Percentiles rank a stretch among this genome's conserved stretches.
These are phyloP conservation scores for Pleurotus cornucopiae DNA, from an alignment of 768 basidiomycete species.

Conservation along the genomic window DNA sequence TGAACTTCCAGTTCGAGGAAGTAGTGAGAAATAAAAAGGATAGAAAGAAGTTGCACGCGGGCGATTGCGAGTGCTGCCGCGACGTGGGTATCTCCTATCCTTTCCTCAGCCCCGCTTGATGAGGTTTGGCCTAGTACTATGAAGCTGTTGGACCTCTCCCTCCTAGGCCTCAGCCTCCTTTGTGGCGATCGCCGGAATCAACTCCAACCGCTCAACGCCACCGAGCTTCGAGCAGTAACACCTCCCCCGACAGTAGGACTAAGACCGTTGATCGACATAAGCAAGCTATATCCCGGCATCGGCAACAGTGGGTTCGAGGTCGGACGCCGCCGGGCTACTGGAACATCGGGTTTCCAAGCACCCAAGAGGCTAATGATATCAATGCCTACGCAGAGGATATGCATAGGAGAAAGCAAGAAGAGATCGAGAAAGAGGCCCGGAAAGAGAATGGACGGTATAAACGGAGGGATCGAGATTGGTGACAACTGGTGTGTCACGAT, in stretches of 20 bases:
- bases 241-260: conserved; percentile 12
- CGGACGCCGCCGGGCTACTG: conserved; percentile 86
- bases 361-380: conserved; percentile 75
- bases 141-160: conserved; percentile 72
- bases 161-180: conserved; percentile 55
- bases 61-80: conserved; percentile 79
- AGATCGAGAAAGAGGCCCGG: conserved; percentile 57
- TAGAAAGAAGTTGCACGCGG: conserved; percentile 63
- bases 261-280: conserved; percentile 49
- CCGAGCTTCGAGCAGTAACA: not conserved
- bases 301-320: conserved; percentile 64
- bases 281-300: conserved; percentile 68
- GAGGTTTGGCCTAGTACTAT: conserved; percentile 59
- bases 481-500: not conserved
- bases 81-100: conserved; percentile 39
- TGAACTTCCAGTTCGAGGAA: conserved; percentile 67
- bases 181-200: conserved; percentile 65
- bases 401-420: conserved; percentile 58
- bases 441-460: conserved; percentile 39
- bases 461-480: conserved; percentile 13
- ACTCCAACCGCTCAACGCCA: conserved; percentile 25
- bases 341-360: conserved; percentile 86
- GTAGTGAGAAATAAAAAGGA: conserved; percentile 67
- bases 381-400: conserved; percentile 72
- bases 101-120: not conserved